These are phyloP conservation scores for Viola pubescens DNA, from an alignment of 441 rosid genomes.

Conservation along the genomic window DNA sequence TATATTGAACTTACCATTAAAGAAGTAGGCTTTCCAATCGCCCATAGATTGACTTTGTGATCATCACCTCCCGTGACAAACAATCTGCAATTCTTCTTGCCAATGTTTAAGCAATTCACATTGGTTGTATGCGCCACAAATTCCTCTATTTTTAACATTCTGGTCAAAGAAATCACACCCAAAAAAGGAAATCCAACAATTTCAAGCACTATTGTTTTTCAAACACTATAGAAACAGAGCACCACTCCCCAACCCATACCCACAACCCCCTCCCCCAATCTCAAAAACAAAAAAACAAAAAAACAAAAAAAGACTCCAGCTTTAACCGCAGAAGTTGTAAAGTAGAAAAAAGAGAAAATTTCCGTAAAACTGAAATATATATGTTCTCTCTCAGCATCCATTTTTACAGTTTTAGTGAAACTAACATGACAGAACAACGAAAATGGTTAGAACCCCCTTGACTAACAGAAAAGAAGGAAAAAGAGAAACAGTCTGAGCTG, in stretches of 20 bases:
- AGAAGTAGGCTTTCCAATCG: slow-evolving; percentile 71
- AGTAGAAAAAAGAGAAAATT: no score
- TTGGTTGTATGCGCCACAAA: slow-evolving; percentile 75
- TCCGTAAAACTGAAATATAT: no score
- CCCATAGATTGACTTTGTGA: slow-evolving; percentile 79
- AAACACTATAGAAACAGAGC: neutral
- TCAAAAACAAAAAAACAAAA: no score
- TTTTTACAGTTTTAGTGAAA: no score
- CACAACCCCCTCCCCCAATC: no score
- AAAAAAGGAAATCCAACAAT: slow-evolving; percentile 7
- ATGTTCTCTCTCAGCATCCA: no score
- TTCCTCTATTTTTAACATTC: slow-evolving; percentile 53
- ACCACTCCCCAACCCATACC: neutral
- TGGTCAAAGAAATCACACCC: slow-evolving; percentile 29
- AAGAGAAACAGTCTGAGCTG: neutral
- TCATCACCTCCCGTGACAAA: slow-evolving; percentile 85
- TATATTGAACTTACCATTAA: slow-evolving; percentile 43
- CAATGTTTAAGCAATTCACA: slow-evolving; percentile 71
- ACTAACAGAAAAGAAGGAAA: neutral
- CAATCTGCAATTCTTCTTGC: slow-evolving; percentile 68
- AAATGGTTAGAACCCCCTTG: neutral
- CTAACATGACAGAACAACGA: no score
- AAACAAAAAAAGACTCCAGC: no score
- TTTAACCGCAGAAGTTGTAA: no score
- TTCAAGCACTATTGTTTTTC: neutral